Percentiles rank a stretch among this genome's conserved stretches.
phyloP scores from a whole-genome alignment of 345 rosid genomes.

The Populus alba region DNA sequence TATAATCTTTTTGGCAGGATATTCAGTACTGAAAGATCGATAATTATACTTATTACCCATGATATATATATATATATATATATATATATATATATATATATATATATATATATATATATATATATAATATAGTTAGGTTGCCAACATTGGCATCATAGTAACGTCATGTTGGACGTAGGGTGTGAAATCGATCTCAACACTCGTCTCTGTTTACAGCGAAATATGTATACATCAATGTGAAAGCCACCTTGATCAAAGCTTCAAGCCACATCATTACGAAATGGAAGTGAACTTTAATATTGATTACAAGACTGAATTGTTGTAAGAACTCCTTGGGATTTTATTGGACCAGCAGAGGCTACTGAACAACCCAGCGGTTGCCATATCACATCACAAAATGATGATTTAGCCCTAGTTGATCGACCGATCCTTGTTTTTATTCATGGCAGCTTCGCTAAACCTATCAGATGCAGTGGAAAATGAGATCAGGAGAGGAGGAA shows the following conservation, averaged over 20 bases:
- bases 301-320: background rate
- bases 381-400: background rate
- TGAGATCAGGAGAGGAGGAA: too few species aligned
- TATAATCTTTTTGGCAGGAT: background rate
- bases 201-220: background rate
- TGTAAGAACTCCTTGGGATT: too few species aligned
- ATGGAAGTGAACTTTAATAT: background rate
- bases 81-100: background rate
- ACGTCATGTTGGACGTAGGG: slow-evolving; percentile 21
- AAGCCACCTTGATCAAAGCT: background rate
- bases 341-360: background rate
- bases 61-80: slow-evolving; percentile 11
- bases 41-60: slow-evolving; percentile 11
- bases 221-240: background rate
- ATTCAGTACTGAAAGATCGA: background rate
- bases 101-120: slow-evolving; percentile 6
- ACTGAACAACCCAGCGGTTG: background rate
- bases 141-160: slow-evolving; percentile 28
- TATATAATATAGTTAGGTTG: slow-evolving; percentile 11
- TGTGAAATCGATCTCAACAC: background rate
- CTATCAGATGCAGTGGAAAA: background rate
- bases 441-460: background rate
- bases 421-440: background rate
- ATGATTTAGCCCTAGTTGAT: background rate
- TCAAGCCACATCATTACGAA: background rate